Evolutionary conservation across 805 yeast species (phyloP).

Genomic region (Candida ortonii): DNA sequence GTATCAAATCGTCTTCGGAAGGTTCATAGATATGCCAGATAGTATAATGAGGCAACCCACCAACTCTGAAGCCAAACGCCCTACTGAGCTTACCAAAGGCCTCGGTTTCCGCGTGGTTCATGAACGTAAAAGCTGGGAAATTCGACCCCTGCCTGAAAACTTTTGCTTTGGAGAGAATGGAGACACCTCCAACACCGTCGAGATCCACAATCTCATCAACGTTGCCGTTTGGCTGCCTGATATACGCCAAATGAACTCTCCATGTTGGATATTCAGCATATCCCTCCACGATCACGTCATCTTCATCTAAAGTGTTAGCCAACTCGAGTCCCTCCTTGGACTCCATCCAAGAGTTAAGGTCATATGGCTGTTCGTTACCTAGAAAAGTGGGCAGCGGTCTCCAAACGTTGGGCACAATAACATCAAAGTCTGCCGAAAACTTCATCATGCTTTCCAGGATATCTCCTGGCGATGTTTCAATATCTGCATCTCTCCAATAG

Average conservation of each 20-base stretch:
- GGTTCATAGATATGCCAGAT: conserved; percentile 92
- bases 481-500: conserved; percentile 86
- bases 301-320: conserved; percentile 65
- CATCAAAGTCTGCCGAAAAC: conserved; percentile 55
- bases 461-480: conserved; percentile 77
- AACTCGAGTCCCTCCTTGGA: conserved; percentile 69
- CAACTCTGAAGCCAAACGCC: conserved; percentile 75
- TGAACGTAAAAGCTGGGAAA: conserved; percentile 80
- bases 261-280: conserved; percentile 85
- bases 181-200: conserved; percentile 88
- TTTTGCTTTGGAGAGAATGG: conserved; percentile 70
- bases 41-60: conserved; percentile 87
- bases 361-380: conserved; percentile 91
- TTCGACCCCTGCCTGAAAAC: conserved; percentile 76
- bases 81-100: conserved; percentile 83
- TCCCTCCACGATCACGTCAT: conserved; percentile 86
- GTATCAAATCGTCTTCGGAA: conserved; percentile 74
- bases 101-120: conserved; percentile 86
- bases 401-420: conserved; percentile 90
- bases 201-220: conserved; percentile 62
- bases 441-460: conserved; percentile 74
- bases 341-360: conserved; percentile 95
- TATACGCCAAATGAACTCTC: conserved; percentile 77
- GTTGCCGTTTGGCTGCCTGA: conserved; percentile 59
- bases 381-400: conserved; percentile 91